Conservation (phyloP, 2,329 filamentous ascomycete genomes). For the Elsinoe perseae region DNA sequence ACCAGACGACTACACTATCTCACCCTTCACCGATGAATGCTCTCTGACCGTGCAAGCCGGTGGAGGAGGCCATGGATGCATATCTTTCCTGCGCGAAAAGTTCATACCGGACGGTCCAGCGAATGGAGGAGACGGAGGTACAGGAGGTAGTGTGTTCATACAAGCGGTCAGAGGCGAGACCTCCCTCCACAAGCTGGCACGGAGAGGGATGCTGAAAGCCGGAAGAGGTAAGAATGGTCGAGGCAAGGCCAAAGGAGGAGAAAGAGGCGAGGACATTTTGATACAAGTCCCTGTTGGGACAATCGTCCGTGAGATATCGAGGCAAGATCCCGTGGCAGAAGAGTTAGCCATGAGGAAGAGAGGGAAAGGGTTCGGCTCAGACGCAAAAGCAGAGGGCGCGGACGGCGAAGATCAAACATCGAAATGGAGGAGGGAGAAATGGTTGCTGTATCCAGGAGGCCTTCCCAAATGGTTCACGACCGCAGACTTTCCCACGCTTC, state of each 20-base stretch:
- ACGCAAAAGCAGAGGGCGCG: slow-evolving; percentile 22
- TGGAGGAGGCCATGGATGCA: slow-evolving; percentile 79
- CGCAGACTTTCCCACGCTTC: slow-evolving; percentile 51
- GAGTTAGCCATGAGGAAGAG: slow-evolving; percentile 42
- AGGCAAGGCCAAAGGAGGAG: slow-evolving; percentile 64
- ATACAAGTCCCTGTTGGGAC: slow-evolving; percentile 91
- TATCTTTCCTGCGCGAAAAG: slow-evolving; percentile 87
- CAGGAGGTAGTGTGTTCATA: slow-evolving; percentile 87
- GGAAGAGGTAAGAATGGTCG: slow-evolving; percentile 70
- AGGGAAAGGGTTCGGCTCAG: slow-evolving; percentile 26
- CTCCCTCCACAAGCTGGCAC: slow-evolving; percentile 81
- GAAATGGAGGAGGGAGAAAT: slow-evolving; percentile 56
- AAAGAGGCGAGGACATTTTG: slow-evolving; percentile 76
- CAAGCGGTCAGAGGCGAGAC: slow-evolving; percentile 88
- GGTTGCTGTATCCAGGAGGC: slow-evolving; percentile 77
- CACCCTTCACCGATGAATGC: slow-evolving; percentile 82
- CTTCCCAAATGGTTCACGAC: slow-evolving; percentile 60
- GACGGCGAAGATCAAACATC: slow-evolving; percentile 33
- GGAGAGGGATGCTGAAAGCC: slow-evolving; percentile 66
- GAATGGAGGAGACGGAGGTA: slow-evolving; percentile 90
- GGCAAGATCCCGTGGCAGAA: slow-evolving; percentile 68
- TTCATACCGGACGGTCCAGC: slow-evolving; percentile 82
- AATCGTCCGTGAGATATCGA: slow-evolving; percentile 71
- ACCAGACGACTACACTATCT: slow-evolving; percentile 74
- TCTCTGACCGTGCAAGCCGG: slow-evolving; percentile 70